Evolutionary conservation across 352 stramenopile genomes (phyloP).

Genomic region (Phytophthora sp.): DNA sequence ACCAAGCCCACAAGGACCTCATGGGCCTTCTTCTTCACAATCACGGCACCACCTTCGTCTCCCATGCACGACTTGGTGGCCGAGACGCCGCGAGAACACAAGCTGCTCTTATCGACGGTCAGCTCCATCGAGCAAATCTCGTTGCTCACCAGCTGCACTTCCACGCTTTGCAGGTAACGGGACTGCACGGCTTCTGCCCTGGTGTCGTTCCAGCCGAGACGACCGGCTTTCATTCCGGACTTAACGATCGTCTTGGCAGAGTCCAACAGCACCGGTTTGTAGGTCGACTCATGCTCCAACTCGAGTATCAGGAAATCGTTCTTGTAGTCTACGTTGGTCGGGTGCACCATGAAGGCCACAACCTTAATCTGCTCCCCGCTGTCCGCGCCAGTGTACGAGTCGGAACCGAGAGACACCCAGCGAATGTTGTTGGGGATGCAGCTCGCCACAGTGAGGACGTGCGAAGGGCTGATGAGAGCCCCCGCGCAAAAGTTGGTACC

Average conservation of each 20-base stretch:
- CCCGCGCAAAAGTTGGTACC: slow-evolving; percentile 38
- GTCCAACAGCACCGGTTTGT: slow-evolving; percentile 43
- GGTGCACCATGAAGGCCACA: slow-evolving; percentile 47
- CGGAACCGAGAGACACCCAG: slow-evolving; percentile 58
- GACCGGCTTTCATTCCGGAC: slow-evolving; percentile 34
- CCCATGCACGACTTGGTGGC: slow-evolving; percentile 61
- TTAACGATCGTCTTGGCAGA: slow-evolving; percentile 39
- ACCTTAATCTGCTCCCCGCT: slow-evolving; percentile 61
- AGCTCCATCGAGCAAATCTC: slow-evolving; percentile 42
- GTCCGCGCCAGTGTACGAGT: slow-evolving; percentile 41
- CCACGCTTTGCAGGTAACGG: slow-evolving; percentile 45
- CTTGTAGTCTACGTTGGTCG: slow-evolving; percentile 31
- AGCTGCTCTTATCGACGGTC: slow-evolving; percentile 42
- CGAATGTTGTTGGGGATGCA: slow-evolving; percentile 53
- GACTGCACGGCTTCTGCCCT: slow-evolving; percentile 44
- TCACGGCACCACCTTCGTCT: slow-evolving; percentile 61
- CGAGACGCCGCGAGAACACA: slow-evolving; percentile 58
- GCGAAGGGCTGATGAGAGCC: slow-evolving; percentile 51
- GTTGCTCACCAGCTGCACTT: slow-evolving; percentile 53
- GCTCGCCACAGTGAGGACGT: slow-evolving; percentile 47
- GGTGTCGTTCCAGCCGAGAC: slow-evolving; percentile 53
- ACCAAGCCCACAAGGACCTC: slow-evolving; percentile 60
- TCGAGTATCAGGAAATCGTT: slow-evolving; percentile 70
- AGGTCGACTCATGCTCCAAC: slow-evolving; percentile 38
- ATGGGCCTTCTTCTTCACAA: slow-evolving; percentile 30